Evolutionary conservation across 2,329 filamentous ascomycete species (phyloP).

Genomic region (Fusarium concolor): DNA sequence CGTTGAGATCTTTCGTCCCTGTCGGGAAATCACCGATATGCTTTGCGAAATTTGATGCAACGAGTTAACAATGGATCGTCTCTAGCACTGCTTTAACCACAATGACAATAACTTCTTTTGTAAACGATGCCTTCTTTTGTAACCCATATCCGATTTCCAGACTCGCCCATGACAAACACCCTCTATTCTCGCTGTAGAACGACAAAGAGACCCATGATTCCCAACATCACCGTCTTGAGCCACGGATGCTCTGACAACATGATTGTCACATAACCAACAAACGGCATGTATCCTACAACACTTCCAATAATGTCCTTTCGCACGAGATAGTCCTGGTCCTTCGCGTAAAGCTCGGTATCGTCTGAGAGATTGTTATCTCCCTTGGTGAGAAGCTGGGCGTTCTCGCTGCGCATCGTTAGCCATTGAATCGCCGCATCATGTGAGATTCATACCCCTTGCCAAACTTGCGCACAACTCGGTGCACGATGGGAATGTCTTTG

Average conservation of each 20-base stretch:
- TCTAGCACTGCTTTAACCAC: background rate
- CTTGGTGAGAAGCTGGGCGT: constrained; percentile 88
- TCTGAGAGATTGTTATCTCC: constrained; percentile 96
- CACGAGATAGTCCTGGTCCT: constrained; percentile 86
- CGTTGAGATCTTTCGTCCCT: background rate
- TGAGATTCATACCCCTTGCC: constrained; percentile 62
- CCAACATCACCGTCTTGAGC: constrained; percentile 95
- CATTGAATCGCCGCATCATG: background rate
- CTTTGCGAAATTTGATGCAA: constrained; percentile 9
- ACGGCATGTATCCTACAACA: constrained; percentile 90
- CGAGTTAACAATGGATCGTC: constrained; percentile 28
- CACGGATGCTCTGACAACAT: constrained; percentile 94
- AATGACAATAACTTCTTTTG: background rate
- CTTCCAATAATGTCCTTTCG: constrained; percentile 93
- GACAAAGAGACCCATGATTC: constrained; percentile 93
- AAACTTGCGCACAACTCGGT: constrained; percentile 85
- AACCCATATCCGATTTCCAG: constrained; percentile 4
- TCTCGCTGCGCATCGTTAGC: constrained; percentile 53
- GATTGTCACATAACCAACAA: constrained; percentile 97
- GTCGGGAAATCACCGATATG: constrained; percentile 23
- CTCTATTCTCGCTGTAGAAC: constrained; percentile 87
- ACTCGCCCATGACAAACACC: background rate
- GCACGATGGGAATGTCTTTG: constrained; percentile 98
- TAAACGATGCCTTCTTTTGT: background rate
- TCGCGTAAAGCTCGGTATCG: constrained; percentile 88